Base-by-base conservation (phyloP, 352 stramenopile genomes). In the Peronosclerospora sorghi region DNA sequence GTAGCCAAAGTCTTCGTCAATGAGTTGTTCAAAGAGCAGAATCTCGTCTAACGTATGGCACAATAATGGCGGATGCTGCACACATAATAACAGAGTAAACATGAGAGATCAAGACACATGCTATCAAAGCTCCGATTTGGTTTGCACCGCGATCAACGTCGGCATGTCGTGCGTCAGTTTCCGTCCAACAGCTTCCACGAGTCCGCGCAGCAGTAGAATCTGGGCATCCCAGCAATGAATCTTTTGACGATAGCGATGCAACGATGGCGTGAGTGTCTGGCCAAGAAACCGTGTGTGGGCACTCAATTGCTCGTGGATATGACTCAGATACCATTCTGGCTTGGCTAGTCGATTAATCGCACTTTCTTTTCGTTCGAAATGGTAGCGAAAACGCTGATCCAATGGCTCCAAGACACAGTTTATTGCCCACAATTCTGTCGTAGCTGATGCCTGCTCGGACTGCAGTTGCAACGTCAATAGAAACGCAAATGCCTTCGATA, bases 11-110 rank as follows among this genome's bases (percentile, higher is more conserved):
- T 82, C 60, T 5, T 80, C 72, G 35, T 89, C 69, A 15, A 86
- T 48, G 1, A 48, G 20, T 26, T 70, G 63, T 45, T 89, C 76
- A 55, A 89, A 89, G 6, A 86, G 56, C 41, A 89, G 34, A 0
- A 85, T 54, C 55, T 89, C 76, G 29, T 89, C 76, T 14, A 89
- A 50, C 2, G 68, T 77, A 39, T 89, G 76, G 41, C 76, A 89
- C 32, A 89, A 52, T 0, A 82, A 46, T 1, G 53, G 49, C n/a
- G 67, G 47, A 34, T 71, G 45, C 65, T 74, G 35, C 6, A 9
- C 14, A 21, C n/a, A 35, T 8, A 35, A 19, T 19, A 35, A n/a
- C 10, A n/a, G 17, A 19, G 2, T 17, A 18, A 19, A n/a, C 2
- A 17, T 35, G 5, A 35, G 30, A n/a, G 7, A 17, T 20, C 5